phyloP scores from a whole-genome alignment of 2,329 filamentous ascomycete genomes.

The Orbilia javanica region DNA sequence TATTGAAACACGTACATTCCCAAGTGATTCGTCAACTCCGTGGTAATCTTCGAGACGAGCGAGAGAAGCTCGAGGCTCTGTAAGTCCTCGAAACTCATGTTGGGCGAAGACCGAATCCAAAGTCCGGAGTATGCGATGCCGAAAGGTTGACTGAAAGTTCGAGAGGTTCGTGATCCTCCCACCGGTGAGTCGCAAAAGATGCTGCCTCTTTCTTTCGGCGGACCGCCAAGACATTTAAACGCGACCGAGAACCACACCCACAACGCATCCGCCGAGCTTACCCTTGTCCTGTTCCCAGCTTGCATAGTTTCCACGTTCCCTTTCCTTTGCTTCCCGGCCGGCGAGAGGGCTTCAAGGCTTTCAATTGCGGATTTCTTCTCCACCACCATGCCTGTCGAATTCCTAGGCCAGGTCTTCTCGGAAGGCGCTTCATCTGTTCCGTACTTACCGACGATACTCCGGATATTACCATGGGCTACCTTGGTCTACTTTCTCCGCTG shows the following conservation, averaged over 20 bases:
- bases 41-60: slow-evolving; percentile 92
- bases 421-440: slow-evolving; percentile 72
- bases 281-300: neutral
- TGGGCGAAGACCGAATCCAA: neutral
- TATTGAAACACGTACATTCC: slow-evolving; percentile 70
- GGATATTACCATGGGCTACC: slow-evolving; percentile 69
- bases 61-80: slow-evolving; percentile 91
- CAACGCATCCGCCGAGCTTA: slow-evolving; percentile 35
- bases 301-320: slow-evolving; percentile 1
- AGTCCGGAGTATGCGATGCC: neutral
- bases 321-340: neutral
- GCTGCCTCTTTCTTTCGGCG: neutral
- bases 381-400: slow-evolving; percentile 72
- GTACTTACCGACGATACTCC: slow-evolving; percentile 70
- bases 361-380: neutral
- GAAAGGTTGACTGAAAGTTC: neutral
- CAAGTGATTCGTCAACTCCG: slow-evolving; percentile 92
- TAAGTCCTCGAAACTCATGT: slow-evolving; percentile 82
- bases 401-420: slow-evolving; percentile 70
- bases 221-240: slow-evolving; percentile 36
- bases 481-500: slow-evolving; percentile 75
- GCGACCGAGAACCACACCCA: slow-evolving; percentile 41
- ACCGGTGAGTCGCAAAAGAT: slow-evolving; percentile 10
- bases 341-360: neutral
- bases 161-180: neutral